A percentile compares a stretch with the other conserved stretches of the same genome.
Evolutionary conservation across 768 basidiomycete species (phyloP).

Genomic region (Cystofilobasidium bisporidii): DNA sequence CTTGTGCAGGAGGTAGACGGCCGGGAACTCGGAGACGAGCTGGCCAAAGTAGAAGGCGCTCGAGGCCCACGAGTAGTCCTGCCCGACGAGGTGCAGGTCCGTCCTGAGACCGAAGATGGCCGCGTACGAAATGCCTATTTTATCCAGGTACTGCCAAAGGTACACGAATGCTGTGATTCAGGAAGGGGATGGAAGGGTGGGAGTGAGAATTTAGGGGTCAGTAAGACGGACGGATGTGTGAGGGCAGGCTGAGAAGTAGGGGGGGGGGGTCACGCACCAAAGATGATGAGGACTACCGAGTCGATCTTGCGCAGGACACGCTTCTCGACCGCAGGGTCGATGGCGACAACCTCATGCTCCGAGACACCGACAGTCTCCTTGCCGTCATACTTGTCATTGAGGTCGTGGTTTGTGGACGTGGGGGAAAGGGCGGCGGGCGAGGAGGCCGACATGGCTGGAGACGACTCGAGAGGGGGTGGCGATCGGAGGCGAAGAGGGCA

Average conservation of each 20-base stretch:
- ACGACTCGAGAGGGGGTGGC: too few species aligned
- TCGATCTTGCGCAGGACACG: conserved; percentile 30
- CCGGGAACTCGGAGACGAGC: neutral
- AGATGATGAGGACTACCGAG: conserved; percentile 14
- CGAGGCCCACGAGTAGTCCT: conserved; percentile 39
- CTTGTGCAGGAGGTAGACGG: conserved; percentile 6
- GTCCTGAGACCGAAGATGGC: conserved; percentile 36
- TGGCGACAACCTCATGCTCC: neutral
- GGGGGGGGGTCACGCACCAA: neutral
- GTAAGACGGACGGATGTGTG: too few species aligned
- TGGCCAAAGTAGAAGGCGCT: neutral
- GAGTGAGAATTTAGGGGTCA: too few species aligned
- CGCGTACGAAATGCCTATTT: conserved; percentile 17
- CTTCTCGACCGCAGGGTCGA: conserved; percentile 24
- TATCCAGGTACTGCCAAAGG: neutral
- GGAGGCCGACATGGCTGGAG: too few species aligned
- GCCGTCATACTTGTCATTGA: neutral
- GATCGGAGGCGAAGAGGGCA: too few species aligned
- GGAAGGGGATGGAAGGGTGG: too few species aligned
- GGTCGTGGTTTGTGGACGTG: too few species aligned
- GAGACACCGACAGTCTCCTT: neutral
- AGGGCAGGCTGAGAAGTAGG: too few species aligned
- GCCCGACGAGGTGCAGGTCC: conserved; percentile 38
- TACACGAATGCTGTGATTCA: too few species aligned
- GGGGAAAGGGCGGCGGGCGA: too few species aligned